A percentile compares a stretch with the other conserved stretches of the same genome.
These are phyloP conservation scores for Penicillium macrosclerotiorum DNA, from an alignment of 495 filamentous ascomycete species.

Conservation along the genomic window DNA sequence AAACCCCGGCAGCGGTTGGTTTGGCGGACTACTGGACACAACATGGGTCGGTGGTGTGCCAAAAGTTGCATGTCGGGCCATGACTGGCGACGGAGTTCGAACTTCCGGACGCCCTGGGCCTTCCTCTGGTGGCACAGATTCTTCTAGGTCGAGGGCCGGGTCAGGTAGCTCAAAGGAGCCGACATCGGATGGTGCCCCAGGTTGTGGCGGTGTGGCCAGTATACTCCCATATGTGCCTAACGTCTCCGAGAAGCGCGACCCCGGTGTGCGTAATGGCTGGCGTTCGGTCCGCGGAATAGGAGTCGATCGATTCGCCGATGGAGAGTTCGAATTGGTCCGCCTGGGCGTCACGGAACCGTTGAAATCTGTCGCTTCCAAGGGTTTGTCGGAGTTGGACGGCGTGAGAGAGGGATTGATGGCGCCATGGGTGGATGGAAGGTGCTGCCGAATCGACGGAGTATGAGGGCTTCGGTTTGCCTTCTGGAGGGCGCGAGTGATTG, in stretches of 20 bases:
- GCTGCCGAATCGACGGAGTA: conserved; percentile 37
- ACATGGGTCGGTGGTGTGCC: conserved; percentile 5
- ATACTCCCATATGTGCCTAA: conserved; percentile 73
- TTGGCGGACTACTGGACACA: conserved; percentile 5
- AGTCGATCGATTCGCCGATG: conserved; percentile 21
- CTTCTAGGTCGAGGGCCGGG: conserved; percentile 60
- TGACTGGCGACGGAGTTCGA: conserved; percentile 28
- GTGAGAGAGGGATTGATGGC: conserved; percentile 16
- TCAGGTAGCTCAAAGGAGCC: conserved; percentile 67
- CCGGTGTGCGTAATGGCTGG: conserved; percentile 38
- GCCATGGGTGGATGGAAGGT: conserved; percentile 32
- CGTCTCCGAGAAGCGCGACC: conserved; percentile 37
- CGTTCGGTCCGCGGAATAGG: conserved; percentile 29
- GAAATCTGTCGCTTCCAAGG: too few species aligned
- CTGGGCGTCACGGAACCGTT: conserved; percentile 9
- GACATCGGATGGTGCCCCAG: conserved; percentile 32
- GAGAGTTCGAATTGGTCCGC: conserved; percentile 11
- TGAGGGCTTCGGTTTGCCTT: conserved; percentile 56
- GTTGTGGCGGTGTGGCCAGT: conserved; percentile 57
- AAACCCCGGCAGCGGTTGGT: conserved; percentile 8
- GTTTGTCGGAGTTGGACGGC: conserved; percentile 19
- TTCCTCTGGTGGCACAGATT: conserved; percentile 25
- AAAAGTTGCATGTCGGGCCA: conserved; percentile 23
- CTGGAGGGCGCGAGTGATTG: conserved; percentile 66
- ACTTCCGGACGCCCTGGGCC: conserved; percentile 9